Base-by-base conservation (phyloP, 345 rosid species). In the Nasturtium officinale region DNA sequence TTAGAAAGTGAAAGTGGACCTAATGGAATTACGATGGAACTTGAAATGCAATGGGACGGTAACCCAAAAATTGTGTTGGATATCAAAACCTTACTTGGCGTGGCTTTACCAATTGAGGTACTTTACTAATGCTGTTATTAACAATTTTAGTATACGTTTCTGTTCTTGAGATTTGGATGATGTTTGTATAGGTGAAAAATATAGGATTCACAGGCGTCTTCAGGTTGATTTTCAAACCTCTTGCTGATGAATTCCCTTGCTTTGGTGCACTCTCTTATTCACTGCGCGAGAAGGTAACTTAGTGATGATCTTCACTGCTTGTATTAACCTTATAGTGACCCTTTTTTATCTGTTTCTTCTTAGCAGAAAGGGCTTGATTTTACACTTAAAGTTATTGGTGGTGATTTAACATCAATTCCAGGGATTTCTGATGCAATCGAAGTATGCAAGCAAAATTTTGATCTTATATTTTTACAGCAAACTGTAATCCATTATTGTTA, bases 1-100 rank as follows among this genome's bases (percentile, higher is more conserved):
- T 18, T 91, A 15, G 97, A 94, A 45, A 76, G 66, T 30, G 87
- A 87, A 75, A 81, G 82, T 53, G 84, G 59, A 7, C 61, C 76
- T 26, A 79, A 66, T 6, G 85, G 88, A 43, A 73, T 90, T 56
- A 87, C 89, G 18, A 84, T 91, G 89, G 98, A 94, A 71, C 72
- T 94, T 82, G 97, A 91, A 76, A 76, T 94, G 88, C 90, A 91
- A 76, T 94, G 98, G 97, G 98, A 94, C 63, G 97, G 96, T 9
- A 83, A 91, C 71, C 96, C 97, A 5, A 83, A 74, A 62, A 87
- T 94, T 25, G 90, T 86, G 29, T 90, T 91, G 48, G 90, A 80
- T 73, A 74, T 94, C 74, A 84, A 86, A 62, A 91, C 97, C 18
- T 82, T 67, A 80, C 73, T 94, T 47, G 98, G 97, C 0, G 84